phyloP scores from a whole-genome alignment of 805 yeast genomes.

The Ogataea siamensis region DNA sequence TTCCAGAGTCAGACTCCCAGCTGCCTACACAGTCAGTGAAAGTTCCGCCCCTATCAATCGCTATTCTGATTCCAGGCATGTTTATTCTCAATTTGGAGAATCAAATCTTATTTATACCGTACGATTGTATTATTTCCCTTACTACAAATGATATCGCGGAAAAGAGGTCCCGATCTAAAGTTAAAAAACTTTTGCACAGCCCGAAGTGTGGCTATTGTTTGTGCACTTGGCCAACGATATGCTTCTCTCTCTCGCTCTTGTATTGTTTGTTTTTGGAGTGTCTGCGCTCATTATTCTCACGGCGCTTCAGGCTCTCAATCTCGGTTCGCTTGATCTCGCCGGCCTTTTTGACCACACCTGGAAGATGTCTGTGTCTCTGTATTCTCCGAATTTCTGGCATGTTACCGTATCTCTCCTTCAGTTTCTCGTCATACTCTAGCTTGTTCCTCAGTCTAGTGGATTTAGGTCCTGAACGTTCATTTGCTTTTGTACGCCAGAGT shows the following conservation, averaged over 20 bases:
- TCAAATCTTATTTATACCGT: background rate
- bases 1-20: constrained; percentile 46
- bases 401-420: constrained; percentile 87
- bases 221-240: constrained; percentile 77
- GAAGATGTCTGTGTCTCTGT: constrained; percentile 88
- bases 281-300: constrained; percentile 79
- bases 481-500: constrained; percentile 86
- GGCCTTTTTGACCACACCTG: constrained; percentile 83
- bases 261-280: constrained; percentile 67
- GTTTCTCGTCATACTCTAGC: constrained; percentile 85
- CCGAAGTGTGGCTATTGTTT: constrained; percentile 29
- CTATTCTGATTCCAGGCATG: constrained; percentile 36
- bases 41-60: constrained; percentile 79
- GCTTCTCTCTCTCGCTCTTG: constrained; percentile 78
- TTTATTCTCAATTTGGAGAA: background rate
- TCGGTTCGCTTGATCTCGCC: constrained; percentile 80
- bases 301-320: constrained; percentile 66
- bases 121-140: background rate
- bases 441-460: constrained; percentile 77
- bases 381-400: constrained; percentile 97
- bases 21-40: constrained; percentile 74
- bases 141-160: constrained; percentile 1
- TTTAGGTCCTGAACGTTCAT: constrained; percentile 79
- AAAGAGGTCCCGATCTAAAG: constrained; percentile 6
- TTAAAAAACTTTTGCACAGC: background rate